Base-by-base conservation (phyloP, 768 basidiomycete genomes). In the Russula sp. region DNA sequence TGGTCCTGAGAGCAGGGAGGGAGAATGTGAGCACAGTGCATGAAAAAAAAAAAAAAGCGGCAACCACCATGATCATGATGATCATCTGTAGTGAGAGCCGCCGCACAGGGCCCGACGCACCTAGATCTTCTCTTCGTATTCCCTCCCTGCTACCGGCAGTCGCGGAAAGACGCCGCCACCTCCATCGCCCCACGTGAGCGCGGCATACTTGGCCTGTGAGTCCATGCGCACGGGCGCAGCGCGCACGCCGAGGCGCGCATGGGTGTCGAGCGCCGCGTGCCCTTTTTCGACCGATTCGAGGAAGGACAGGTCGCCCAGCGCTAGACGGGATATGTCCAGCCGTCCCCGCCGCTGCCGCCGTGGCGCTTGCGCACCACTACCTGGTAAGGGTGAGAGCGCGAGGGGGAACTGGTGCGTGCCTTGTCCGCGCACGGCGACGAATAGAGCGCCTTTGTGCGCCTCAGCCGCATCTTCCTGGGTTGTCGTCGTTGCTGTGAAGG, bases 71-170 rank as follows among this genome's bases (percentile, higher is more conserved):
- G n/a, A n/a, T n/a, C n/a, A n/a, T n/a, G n/a, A 27, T 27, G 22
- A 27, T 27, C 22, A 27, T 27, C 22, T 1, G 22, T 27, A 27
- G 22, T 27, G 22, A 27, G 22, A 27, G n/a, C n/a, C n/a, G n/a
- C 22, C 22, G 22, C 22, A 27, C 22, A 27, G 22, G 22, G 2
- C 22, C 22, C 22, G 0, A 70, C 81, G 53, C 64, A 89, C 90
- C 95, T 95, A 99, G n/a, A 98, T 95, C 77, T 98, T 98, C 74
- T 98, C 96, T 64, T 77, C 73, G 73, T 98, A 98, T 2, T 86
- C 89, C 4, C 82, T 77, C 6, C 84, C 85, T 2, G 85, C 84
- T 0, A 85, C 85, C 0, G 91, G 91, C 80, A 92, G 86, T 7
- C 91, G 79, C 48, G 93, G 76, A 71, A 94, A 96, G 40, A 84